phyloP scores from a whole-genome alignment of 2,329 filamentous ascomycete genomes.

The Lasiodiplodia citricola region DNA sequence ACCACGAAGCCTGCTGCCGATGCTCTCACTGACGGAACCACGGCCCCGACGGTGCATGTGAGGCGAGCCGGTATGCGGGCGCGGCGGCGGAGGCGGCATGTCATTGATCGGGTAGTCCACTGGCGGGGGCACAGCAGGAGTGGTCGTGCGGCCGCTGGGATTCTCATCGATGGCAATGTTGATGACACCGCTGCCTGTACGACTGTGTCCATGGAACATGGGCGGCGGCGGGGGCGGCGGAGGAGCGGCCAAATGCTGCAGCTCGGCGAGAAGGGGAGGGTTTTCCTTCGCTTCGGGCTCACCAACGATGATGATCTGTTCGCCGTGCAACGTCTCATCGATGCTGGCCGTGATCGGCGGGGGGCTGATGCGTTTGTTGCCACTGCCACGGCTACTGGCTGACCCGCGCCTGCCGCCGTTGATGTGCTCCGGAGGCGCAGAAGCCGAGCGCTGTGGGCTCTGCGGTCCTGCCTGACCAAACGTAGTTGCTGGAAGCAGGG shows the following conservation, averaged over 20 bases:
- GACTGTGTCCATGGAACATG: constrained; percentile 30
- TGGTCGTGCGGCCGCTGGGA: constrained; percentile 30
- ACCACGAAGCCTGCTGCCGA: constrained; percentile 55
- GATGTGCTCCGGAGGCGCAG: constrained; percentile 54
- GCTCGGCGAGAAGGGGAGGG: constrained; percentile 63
- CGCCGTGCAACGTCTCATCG: constrained; percentile 56
- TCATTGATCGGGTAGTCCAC: constrained; percentile 12
- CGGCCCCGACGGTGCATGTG: constrained; percentile 58
- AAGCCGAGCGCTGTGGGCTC: constrained; percentile 50
- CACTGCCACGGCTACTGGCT: constrained; percentile 38
- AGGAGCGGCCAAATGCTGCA: constrained; percentile 64
- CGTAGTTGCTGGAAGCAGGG: constrained; percentile 54
- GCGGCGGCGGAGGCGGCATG: constrained; percentile 35
- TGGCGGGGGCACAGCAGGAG: constrained; percentile 21
- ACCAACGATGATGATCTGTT: constrained; percentile 50
- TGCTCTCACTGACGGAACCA: constrained; percentile 62
- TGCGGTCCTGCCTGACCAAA: constrained; percentile 48
- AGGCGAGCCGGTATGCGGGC: constrained; percentile 39
- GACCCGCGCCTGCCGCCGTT: constrained; percentile 44
- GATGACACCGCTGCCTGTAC: constrained; percentile 45
- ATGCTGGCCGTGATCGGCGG: constrained; percentile 57
- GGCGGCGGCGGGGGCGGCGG: constrained; percentile 58
- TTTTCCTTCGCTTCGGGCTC: constrained; percentile 38
- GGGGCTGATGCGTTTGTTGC: constrained; percentile 46
- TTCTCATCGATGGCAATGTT: constrained; percentile 55